Evolutionary conservation across 2,329 filamentous ascomycete genomes (phyloP).

Genomic region (Arthrobotrys sphaeroides): DNA sequence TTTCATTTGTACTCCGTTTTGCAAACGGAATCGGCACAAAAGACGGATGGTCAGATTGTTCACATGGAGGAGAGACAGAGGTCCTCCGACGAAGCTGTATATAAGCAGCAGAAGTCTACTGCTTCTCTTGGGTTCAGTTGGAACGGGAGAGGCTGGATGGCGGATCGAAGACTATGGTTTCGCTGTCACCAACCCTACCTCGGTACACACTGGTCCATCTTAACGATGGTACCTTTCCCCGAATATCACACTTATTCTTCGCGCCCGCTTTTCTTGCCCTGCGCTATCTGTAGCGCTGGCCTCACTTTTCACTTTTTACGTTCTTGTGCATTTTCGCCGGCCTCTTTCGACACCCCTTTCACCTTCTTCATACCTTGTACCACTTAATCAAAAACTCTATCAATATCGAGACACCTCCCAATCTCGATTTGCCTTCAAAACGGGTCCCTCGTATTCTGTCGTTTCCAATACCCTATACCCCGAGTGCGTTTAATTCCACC

Average conservation of each 20-base stretch:
- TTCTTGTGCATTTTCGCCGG: constrained; percentile 41
- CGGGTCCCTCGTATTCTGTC: constrained; percentile 44
- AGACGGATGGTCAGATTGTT: constrained; percentile 52
- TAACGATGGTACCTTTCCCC: constrained; percentile 31
- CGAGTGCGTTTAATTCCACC: constrained; percentile 51
- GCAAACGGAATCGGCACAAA: constrained; percentile 41
- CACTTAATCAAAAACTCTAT: constrained; percentile 22
- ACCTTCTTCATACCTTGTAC: not conserved
- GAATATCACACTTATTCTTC: constrained; percentile 50
- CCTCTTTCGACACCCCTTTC: constrained; percentile 12
- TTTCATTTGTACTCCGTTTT: constrained; percentile 51
- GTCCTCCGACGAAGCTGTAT: constrained; percentile 44
- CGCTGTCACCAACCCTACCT: constrained; percentile 40
- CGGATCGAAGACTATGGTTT: constrained; percentile 50
- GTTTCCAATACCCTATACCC: constrained; percentile 52
- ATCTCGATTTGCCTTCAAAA: constrained; percentile 29
- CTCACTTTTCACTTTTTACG: not conserved
- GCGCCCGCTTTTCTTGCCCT: constrained; percentile 11
- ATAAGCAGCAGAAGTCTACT: constrained; percentile 52
- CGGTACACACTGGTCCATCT: constrained; percentile 48
- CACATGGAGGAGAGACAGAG: constrained; percentile 26
- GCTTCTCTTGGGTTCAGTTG: constrained; percentile 54
- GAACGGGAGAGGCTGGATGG: constrained; percentile 53
- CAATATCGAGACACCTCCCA: constrained; percentile 27
- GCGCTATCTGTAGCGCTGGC: constrained; percentile 1